Evolutionary conservation across 2,329 filamentous ascomycete species (phyloP), one percentile per base, ranked within the genome.

Genomic region (Fusarium sp.): DNA sequence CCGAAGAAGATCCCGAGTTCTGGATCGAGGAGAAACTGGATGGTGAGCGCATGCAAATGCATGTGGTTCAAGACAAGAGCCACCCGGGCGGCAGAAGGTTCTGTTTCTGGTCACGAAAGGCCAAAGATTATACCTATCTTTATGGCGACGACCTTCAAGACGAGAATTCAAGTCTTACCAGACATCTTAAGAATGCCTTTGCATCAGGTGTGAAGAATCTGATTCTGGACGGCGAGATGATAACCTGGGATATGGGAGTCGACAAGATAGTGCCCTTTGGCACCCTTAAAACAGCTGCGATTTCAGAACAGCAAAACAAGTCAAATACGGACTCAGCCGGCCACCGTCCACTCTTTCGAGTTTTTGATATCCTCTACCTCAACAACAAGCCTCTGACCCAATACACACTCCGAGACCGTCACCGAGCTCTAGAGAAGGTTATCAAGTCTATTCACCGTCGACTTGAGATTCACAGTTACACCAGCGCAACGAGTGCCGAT

Each of bases 1-100:
- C 88, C 0, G 87, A 91, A 24, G 89, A 93, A 0, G 90, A 97
- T 53, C 84, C 86, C 1, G 89, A 92, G 11, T 99, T 97, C 76
- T 98, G 94, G 94, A 96, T 98, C 47, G 96, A 99, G 78, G 96
- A 99, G 81, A 99, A 99, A 79, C 84, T 99, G 11, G 96, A 99
- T 72, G 96, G 96, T 3, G 96, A 99, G 80, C 89, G 96, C 26
- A 98, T 99, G 91, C 96, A 99, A 78, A 86, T 99, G 77, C 96
- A 99, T 78, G 94, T 98, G 92, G 80, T 88, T 15, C 85, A 92
- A 59, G 93, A 98, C 70, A 82, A 89, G 6, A 80, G 79, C 2
- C 82, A 89, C 1, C 86, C 88, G 0, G 93, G 94, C 1, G 93
- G 93, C 0, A 89, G 85, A 57, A 84, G 84, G 21, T 98, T 98